Percentiles rank a stretch among this genome's conserved stretches.
Conservation (phyloP, 176 grass and related monocot species). For the Melocanna baccifera region DNA sequence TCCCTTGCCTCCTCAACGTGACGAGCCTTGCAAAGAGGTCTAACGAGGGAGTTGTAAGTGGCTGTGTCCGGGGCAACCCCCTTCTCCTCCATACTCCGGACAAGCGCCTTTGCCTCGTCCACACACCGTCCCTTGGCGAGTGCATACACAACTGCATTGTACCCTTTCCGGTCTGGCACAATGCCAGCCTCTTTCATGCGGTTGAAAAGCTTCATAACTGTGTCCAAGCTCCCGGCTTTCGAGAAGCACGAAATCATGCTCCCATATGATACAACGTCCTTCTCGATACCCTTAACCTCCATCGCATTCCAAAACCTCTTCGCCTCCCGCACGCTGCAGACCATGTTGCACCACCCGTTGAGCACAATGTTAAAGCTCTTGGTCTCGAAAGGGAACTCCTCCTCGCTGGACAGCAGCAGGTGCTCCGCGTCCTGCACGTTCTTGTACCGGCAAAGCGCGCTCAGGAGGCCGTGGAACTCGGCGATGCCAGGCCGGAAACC, state of each 20-base stretch:
- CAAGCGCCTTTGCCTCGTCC: slow-evolving; percentile 53
- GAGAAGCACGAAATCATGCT: slow-evolving; percentile 94
- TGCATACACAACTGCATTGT: slow-evolving; percentile 67
- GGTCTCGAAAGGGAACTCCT: slow-evolving; percentile 63
- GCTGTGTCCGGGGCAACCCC: slow-evolving; percentile 49
- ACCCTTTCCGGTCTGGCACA: slow-evolving; percentile 60
- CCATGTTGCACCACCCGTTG: slow-evolving; percentile 75
- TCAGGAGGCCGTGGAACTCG: slow-evolving; percentile 69
- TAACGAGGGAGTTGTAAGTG: slow-evolving; percentile 78
- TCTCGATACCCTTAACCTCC: slow-evolving; percentile 46
- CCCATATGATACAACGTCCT: slow-evolving; percentile 69
- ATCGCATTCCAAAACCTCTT: slow-evolving; percentile 82
- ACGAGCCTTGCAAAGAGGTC: slow-evolving; percentile 64
- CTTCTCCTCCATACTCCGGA: slow-evolving; percentile 66
- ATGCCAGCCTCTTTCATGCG: slow-evolving; percentile 68
- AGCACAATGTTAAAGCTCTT: slow-evolving; percentile 93
- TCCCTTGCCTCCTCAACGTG: slow-evolving; percentile 58
- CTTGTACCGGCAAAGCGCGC: slow-evolving; percentile 78
- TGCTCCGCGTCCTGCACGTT: slow-evolving; percentile 76
- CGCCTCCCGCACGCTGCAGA: slow-evolving; percentile 53
- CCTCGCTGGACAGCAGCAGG: slow-evolving; percentile 63
- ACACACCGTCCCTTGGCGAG: slow-evolving; percentile 71
- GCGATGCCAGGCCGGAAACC: slow-evolving; percentile 40
- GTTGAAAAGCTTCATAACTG: slow-evolving; percentile 75
- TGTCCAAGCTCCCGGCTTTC: slow-evolving; percentile 62